Evolutionary conservation across 306 rosid genomes (phyloP).

Genomic region (Neltuma alba): DNA sequence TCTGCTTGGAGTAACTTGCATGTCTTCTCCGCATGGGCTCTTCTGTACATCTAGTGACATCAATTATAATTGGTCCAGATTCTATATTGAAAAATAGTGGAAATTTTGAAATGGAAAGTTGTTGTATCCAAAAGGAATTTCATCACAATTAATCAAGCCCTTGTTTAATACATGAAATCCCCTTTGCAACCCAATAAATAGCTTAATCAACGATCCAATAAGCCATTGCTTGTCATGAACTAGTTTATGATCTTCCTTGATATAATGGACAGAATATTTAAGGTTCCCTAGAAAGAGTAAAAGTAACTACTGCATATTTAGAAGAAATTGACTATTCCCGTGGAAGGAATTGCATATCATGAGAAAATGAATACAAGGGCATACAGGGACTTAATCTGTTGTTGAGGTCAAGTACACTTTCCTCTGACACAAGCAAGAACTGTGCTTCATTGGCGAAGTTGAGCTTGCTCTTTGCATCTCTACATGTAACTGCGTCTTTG

Average conservation of each 20-base stretch:
- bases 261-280: background rate
- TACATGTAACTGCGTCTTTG: constrained; percentile 49
- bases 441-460: constrained; percentile 89
- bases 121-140: background rate
- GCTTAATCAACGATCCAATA: constrained; percentile 4
- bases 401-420: constrained; percentile 85
- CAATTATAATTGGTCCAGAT: constrained; percentile 38
- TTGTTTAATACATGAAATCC: constrained; percentile 5
- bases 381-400: constrained; percentile 70
- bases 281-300: background rate
- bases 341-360: background rate
- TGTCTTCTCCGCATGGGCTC: constrained; percentile 38
- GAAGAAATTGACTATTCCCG: background rate
- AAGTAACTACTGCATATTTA: constrained; percentile 1
- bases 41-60: constrained; percentile 51
- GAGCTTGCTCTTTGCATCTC: constrained; percentile 51
- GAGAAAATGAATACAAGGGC: constrained; percentile 34
- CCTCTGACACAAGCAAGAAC: constrained; percentile 80
- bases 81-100: constrained; percentile 2
- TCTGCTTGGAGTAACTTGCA: constrained; percentile 59
- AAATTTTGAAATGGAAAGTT: constrained; percentile 12
- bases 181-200: constrained; percentile 6
- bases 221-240: constrained; percentile 29
- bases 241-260: constrained; percentile 23
- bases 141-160: background rate